Evolutionary conservation across 2,329 filamentous ascomycete species (phyloP), one percentile per base, ranked within the genome.

Genomic region (Cercospora brassicicola): DNA sequence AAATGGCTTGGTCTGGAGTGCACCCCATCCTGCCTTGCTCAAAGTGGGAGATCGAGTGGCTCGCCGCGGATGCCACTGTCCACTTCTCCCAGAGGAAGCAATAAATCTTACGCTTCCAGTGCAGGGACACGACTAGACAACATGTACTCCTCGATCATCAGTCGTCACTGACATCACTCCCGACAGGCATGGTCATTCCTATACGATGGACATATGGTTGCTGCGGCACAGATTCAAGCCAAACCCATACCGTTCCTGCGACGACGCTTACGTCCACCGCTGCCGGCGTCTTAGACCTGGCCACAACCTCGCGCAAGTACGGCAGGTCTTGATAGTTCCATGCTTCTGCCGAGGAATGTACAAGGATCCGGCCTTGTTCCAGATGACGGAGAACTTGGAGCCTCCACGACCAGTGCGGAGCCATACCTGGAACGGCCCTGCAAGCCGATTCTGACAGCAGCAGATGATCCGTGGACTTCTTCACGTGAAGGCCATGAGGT

Each of bases 321-420:
- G 26, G 55, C 55, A 57, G 55, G 55, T 36, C 30, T 57, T 18
- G 55, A 23, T 11, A 36, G 18, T 57, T 57, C 55, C 55, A 57
- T 18, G 31, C 55, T 57, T 57, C 55, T 57, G 55, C 55, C 55
- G 55, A 57, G n/a, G 31, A 30, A 53, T 28, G 55, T 57, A 28
- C 55, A 57, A 57, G 55, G 55, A 57, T 57, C 15, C 30, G 28
- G 55, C 55, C 55, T 33, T 57, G 55, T 18, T 57, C 28, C 55
- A 13, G 9, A 30, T 33, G 55, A 57, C 13, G 15, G 3, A 36
- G 55, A 57, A 31, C 28, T 57, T 33, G 55, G 55, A 57, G 53
- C 15, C 53, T 57, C 53, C 53, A 57, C 53, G 53, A 51, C 45
- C 18, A 23, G 45, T 51, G 45, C 45, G 45, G 45, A 51, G 45